Evolutionary conservation across 1,284 basidiomycete species (phyloP), one percentile per base, ranked within the genome.

Genomic region (Mrakiaceae sp.): DNA sequence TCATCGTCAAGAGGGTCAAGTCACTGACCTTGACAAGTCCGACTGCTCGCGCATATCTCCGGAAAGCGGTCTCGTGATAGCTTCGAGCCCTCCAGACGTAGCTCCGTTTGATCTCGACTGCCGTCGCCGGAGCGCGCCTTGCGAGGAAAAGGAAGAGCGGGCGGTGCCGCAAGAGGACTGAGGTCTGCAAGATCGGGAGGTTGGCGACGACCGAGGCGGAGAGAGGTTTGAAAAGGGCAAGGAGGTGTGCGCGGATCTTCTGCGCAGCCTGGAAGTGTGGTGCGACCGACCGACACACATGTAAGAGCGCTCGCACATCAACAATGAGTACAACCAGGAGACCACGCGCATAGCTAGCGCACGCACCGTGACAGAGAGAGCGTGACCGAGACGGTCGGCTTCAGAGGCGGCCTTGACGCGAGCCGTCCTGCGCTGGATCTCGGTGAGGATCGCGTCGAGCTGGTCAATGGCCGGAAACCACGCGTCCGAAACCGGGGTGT

Each of bases 61-160:
- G 79, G 73, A 98, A 94, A 0, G 88, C 91, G 14, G 96, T 98
- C 76, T 99, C 96, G 69, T 93, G 98, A 74, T 97, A 99, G 16
- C 90, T 83, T 27, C 93, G 83, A 4, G 90, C 88, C 10, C 88
- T 85, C 55, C 83, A 83, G 46, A 88, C 79, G 73, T 99, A 99
- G 4, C 88, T 87, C 58, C 90, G 81, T 74, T 95, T 92, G 27
- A 98, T 80, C 75, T 98, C 95, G 67, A 83, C 83, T 2, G 95
- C 93, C 42, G 94, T 87, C 48, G 82, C 80, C 3, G 87, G 82
- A 12, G 87, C 87, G 69, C 94, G 90, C 6, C 87, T 83, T 66
- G 87, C 84, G 49, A 99, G 79, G 72, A 98, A 98, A 2, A 82
- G 81, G 72, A 87, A 98, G 61, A 98, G 80, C 3, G 88, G 80